Evolutionary conservation across 2,329 filamentous ascomycete species (phyloP), one percentile per base, ranked within the genome.

Genomic region (Xylaria arbuscula): DNA sequence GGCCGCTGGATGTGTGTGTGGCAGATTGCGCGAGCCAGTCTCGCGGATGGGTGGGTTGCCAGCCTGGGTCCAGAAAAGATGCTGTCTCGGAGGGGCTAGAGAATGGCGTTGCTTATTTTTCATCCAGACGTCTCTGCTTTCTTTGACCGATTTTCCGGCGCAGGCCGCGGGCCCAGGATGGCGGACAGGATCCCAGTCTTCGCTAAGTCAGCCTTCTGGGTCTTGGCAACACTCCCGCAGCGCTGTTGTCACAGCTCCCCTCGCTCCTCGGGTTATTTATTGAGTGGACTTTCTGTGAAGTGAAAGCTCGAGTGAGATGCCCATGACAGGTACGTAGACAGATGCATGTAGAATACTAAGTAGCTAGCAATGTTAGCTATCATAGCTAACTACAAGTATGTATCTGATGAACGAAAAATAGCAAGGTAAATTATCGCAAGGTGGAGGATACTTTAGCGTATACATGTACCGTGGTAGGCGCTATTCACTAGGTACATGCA

Each of bases 141-240:
- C 62, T 66, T 72, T 72, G 72, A 69, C 73, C 73, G 73, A 73
- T 57, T 57, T 73, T 76, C 73, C 70, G 70, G 70, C 63, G 71
- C 62, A 62, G 61, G 48, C 64, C 56, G 65, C 53, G 53, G 57
- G 36, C 51, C 38, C 53, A 38, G 55, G 55, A 40, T 51, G 28
- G 51, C 19, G 51, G 51, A 11, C 19, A 45, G 40, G 50, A 32
- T 54, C 28, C 28, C 28, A 28, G 56, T 59, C 59, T 59, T 40
- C 54, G 55, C 55, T 57, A 32, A 32, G 55, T 57, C 22, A n/a
- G 28, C 28, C 28, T 28, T 32, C 51, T 24, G 38, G 38, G 48
- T 62, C 68, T 70, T 70, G 68, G 68, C 68, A 45, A n/a, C 22
- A 32, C 36, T 24, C 38, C 28, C 36, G 13, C n/a, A 15, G 10